A percentile compares a stretch with the other conserved stretches of the same genome.
Conservation (phyloP, 331 rosid genomes). For the Quercus lobata region DNA sequence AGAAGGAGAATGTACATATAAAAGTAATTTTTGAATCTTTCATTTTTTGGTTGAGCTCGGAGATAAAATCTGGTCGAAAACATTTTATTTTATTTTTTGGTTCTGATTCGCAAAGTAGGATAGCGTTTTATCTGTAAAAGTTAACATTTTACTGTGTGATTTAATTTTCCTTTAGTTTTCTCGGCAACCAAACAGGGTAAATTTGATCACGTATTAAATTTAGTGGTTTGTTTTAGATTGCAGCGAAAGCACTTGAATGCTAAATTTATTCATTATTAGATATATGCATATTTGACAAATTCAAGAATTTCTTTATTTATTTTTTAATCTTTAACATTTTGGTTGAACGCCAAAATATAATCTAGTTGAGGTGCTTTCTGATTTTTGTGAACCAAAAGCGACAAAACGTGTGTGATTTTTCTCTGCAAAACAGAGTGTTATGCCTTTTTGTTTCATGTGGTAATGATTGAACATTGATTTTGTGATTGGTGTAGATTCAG, state of each 20-base stretch:
- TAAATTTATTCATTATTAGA: neutral
- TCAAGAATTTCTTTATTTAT: neutral
- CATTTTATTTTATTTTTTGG: no score
- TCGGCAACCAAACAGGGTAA: neutral
- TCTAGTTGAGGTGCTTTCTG: neutral
- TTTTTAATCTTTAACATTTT: neutral
- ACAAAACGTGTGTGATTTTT: neutral
- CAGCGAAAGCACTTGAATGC: neutral
- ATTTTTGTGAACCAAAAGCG: neutral
- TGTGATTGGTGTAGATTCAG: neutral
- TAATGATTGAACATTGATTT: neutral
- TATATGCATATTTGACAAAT: neutral
- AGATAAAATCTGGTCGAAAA: no score
- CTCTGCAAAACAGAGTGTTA: conserved; percentile 3
- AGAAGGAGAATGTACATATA: no score
- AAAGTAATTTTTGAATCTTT: no score
- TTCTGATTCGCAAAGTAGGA: no score
- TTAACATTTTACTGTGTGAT: neutral
- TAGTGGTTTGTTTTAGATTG: neutral
- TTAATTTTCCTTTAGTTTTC: neutral
- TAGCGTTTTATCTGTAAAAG: neutral
- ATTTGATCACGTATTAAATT: neutral
- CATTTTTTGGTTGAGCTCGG: no score
- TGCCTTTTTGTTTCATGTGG: neutral
- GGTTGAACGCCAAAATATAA: neutral